Percentiles rank a stretch among this genome's conserved stretches.
Conservation (phyloP, 2,329 filamentous ascomycete species). For the Fusarium xylarioides region DNA sequence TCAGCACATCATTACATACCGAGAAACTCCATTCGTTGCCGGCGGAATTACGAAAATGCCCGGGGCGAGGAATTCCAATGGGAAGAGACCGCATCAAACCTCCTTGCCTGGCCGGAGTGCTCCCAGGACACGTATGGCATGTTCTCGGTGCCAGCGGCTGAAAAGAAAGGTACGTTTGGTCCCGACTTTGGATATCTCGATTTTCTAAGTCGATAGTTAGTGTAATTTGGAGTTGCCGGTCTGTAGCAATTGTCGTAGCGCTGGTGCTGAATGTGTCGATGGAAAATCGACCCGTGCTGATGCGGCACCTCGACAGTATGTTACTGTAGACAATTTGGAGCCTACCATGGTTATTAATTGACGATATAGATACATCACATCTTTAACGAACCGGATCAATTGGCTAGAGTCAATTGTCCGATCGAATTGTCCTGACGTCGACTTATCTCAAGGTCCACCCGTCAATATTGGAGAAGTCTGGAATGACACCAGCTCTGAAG, state of each 20-base stretch:
- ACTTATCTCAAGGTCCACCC: conserved; percentile 45
- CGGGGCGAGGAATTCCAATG: not conserved
- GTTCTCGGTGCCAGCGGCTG: conserved; percentile 55
- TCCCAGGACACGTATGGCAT: conserved; percentile 38
- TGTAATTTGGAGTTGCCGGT: conserved; percentile 55
- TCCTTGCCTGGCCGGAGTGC: not conserved
- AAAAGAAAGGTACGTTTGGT: conserved; percentile 55
- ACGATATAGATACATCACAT: conserved; percentile 43
- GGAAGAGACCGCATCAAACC: not conserved
- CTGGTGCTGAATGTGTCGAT: conserved; percentile 53
- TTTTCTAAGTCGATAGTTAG: conserved; percentile 38
- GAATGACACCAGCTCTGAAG: conserved; percentile 11
- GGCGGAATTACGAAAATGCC: conserved; percentile 16
- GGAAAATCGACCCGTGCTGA: conserved; percentile 53
- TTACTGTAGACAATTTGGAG: not conserved
- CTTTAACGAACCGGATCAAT: conserved; percentile 52
- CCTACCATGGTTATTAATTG: not conserved
- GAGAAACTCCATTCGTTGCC: not conserved
- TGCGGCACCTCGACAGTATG: conserved; percentile 54
- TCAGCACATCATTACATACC: not conserved
- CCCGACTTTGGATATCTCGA: accelerated
- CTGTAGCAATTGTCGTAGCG: conserved; percentile 56
- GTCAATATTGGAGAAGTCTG: conserved; percentile 21
- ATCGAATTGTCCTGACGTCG: conserved; percentile 53
- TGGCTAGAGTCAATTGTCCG: conserved; percentile 59